Base-by-base conservation (phyloP, 139 green algal species). In the Asterochloris erici region DNA sequence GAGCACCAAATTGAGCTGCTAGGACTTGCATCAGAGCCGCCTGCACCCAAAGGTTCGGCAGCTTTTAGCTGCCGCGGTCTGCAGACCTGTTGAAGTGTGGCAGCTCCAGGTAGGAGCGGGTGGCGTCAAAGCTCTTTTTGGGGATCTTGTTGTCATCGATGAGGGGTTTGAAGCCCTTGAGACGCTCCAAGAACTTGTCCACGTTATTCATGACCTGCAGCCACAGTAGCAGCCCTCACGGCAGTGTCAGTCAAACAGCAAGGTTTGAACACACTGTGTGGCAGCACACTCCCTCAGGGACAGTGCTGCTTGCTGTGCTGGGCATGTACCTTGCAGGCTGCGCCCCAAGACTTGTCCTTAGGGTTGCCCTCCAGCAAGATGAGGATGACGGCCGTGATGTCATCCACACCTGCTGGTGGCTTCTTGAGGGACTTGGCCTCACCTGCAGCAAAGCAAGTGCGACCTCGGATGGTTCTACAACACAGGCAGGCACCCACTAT, bases 401-500 rank as follows among this genome's bases (percentile, higher is more conserved):
- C 94, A 77, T 98, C 94, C 79, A 98, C 93, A 24, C 94, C 94
- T 38, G 91, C 82, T 12, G 94, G 94, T 10, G 94, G 94, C 89
- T 97, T 97, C 87, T 95, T 95, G 60, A 98, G 88, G 16, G 90
- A 93, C 90, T 98, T 98, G 66, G 92, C 89, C 90, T 98, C 94
- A 68, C 93, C 93, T 86, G 70, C 78, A 76, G 63, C 16, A 28
- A 21, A 83, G 9, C 2, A 60, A 61, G 73, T 82, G 17, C 24
- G 10, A 28, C 27, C 28, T 23, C 29, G 47, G 21, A 0, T 19
- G 63, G 47, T 29, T 61, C 38, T 66, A 23, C 19, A 0, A 79
- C 23, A 79, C 29, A 61, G 17, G 27, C 16, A 63, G 15, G 4
- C 74, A 27, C 38, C 15, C 54, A 12, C 16, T 12, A 10, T 79